Percentiles rank a stretch among this genome's conserved stretches.
Conservation (phyloP, 1,284 basidiomycete genomes). For the Naganishia albida region DNA sequence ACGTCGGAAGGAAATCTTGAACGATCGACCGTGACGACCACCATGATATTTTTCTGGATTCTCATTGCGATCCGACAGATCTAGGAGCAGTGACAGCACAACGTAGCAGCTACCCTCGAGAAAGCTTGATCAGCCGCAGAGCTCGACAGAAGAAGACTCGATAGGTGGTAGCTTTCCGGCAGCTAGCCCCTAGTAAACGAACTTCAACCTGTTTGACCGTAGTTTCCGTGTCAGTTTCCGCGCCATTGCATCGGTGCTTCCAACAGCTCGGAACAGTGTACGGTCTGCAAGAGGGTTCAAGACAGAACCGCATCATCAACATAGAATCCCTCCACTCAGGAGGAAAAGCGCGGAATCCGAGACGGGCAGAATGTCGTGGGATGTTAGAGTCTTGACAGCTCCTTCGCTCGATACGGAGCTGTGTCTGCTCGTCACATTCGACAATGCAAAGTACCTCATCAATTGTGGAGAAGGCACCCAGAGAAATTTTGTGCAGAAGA, state of each 20-base stretch:
- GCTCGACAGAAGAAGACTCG: background rate
- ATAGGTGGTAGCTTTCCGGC: background rate
- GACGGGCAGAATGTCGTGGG: conserved; percentile 47
- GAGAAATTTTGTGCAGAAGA: conserved; percentile 69
- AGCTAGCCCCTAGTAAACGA: background rate
- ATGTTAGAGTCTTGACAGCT: conserved; percentile 51
- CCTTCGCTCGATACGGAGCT: conserved; percentile 75
- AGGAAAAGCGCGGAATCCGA: conserved; percentile 1
- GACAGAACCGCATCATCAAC: background rate
- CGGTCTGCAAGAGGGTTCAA: background rate
- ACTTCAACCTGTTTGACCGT: conserved; percentile 14
- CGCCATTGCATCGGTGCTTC: background rate
- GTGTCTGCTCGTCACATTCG: conserved; percentile 70
- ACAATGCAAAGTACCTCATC: conserved; percentile 78
- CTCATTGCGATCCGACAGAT: background rate
- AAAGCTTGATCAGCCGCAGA: background rate
- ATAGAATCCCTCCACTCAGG: background rate
- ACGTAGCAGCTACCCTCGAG: background rate
- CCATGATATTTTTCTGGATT: conserved; percentile 28
- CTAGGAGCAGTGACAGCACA: background rate
- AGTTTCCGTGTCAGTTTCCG: conserved; percentile 11
- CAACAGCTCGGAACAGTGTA: conserved; percentile 6
- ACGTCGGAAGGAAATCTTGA: background rate
- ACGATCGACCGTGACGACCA: conserved; percentile 23
- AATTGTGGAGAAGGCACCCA: conserved; percentile 81